Conservation (phyloP, 805 yeast genomes). For the Clavispora santaluciae region DNA sequence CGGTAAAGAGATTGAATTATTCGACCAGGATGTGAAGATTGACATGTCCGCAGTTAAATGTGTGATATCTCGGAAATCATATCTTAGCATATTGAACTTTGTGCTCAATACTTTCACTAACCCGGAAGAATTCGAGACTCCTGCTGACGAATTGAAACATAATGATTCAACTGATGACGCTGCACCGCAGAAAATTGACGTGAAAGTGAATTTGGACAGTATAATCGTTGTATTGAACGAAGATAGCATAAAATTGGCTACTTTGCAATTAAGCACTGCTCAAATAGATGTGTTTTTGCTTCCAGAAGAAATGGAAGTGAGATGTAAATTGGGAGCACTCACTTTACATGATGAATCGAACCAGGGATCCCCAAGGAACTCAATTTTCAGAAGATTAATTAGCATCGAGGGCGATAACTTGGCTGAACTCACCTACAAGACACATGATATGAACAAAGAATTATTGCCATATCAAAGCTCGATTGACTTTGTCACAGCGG, state of each 20-base stretch:
- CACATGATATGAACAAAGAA: slow-evolving; percentile 55
- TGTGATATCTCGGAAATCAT: slow-evolving; percentile 70
- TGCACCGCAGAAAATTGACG: slow-evolving; percentile 71
- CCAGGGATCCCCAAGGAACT: slow-evolving; percentile 55
- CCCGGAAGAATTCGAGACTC: slow-evolving; percentile 62
- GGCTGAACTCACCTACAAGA: slow-evolving; percentile 80
- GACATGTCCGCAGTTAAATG: slow-evolving; percentile 74
- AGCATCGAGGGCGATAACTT: slow-evolving; percentile 77
- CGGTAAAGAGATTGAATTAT: slow-evolving; percentile 54
- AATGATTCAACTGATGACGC: slow-evolving; percentile 53
- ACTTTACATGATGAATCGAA: slow-evolving; percentile 72
- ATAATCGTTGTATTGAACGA: slow-evolving; percentile 74
- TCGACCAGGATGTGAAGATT: slow-evolving; percentile 71
- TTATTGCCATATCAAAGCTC: slow-evolving; percentile 48
- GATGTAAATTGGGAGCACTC: slow-evolving; percentile 71
- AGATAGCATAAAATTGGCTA: slow-evolving; percentile 77
- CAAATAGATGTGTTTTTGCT: slow-evolving; percentile 57
- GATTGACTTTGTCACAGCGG: slow-evolving; percentile 65
- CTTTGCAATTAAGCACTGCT: slow-evolving; percentile 71
- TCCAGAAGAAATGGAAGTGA: slow-evolving; percentile 73
- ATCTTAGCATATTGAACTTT: slow-evolving; percentile 75
- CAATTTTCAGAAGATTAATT: slow-evolving; percentile 59
- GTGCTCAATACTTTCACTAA: slow-evolving; percentile 82
- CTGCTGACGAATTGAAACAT: slow-evolving; percentile 68
- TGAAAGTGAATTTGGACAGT: slow-evolving; percentile 65